Percentiles rank a stretch among this genome's conserved stretches.
These are phyloP conservation scores for Hura crepitans DNA, from an alignment of 441 rosid species.

Conservation along the genomic window DNA sequence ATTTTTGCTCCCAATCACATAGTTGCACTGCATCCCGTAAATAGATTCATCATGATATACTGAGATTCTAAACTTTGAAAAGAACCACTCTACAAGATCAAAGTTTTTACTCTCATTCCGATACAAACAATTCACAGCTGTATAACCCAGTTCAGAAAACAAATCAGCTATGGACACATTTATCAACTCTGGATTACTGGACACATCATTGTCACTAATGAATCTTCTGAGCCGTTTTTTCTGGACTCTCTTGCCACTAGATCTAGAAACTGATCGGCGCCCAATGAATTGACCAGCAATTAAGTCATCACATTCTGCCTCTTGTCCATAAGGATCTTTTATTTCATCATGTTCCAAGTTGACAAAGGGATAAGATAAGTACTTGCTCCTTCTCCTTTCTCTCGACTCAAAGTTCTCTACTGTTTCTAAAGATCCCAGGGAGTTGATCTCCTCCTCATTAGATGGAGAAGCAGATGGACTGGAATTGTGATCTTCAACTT, in stretches of 20 bases:
- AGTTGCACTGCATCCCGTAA: slow-evolving; percentile 51
- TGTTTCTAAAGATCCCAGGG: slow-evolving; percentile 16
- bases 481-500: slow-evolving; percentile 28
- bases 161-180: slow-evolving; percentile 47
- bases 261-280: slow-evolving; percentile 46
- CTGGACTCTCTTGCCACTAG: slow-evolving; percentile 49
- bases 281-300: slow-evolving; percentile 34
- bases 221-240: slow-evolving; percentile 50
- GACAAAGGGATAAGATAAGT: slow-evolving; percentile 60
- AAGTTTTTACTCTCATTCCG: slow-evolving; percentile 39
- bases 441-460: slow-evolving; percentile 9
- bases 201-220: slow-evolving; percentile 34
- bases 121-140: slow-evolving; percentile 49
- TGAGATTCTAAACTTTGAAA: slow-evolving; percentile 70
- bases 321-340: slow-evolving; percentile 27
- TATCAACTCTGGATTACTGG: slow-evolving; percentile 40
- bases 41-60: slow-evolving; percentile 57
- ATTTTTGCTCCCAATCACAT: slow-evolving; percentile 28
- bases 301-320: slow-evolving; percentile 15
- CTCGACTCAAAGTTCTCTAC: slow-evolving; percentile 37
- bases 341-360: slow-evolving; percentile 35
- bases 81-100: slow-evolving; percentile 58
- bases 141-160: slow-evolving; percentile 46
- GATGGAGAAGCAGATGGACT: slow-evolving; percentile 15
- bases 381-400: slow-evolving; percentile 67